Evolutionary conservation across 345 rosid genomes (phyloP), one percentile per base, ranked within the genome.

Genomic region (Kandelia obovata): DNA sequence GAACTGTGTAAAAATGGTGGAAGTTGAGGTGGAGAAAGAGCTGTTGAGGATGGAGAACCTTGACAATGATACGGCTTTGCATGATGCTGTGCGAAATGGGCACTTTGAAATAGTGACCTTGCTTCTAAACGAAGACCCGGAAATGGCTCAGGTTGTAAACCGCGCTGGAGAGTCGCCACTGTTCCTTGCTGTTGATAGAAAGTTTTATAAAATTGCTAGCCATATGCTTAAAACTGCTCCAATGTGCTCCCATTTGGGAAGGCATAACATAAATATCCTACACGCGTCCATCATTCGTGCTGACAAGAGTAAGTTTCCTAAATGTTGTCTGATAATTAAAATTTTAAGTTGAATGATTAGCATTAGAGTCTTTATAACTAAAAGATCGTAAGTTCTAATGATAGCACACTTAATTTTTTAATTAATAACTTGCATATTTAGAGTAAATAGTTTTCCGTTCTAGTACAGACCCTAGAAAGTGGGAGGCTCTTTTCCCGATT

Each of bases 111-210:
- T 65, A 15, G 74, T 58, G 31, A 26, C 20, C 5, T 65, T 77
- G 49, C 43, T 77, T 25, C 20, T 77, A 30, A 3, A 19, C 43
- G 77, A 53, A 65, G 77, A 73, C n/a, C 55, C 56, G 1, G 71
- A 52, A 37, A 13, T 77, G 31, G 1, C 71, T 13, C 25, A 2
- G 21, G 6, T 34, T 1, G 16, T 27, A 20, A 73, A 77, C 34
- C 43, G 35, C 8, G 67, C 15, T 28, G 77, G 68, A 35, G 74
- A 72, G 53, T 66, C 75, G 26, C 67, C 79, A 4, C 55, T 76
- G 1, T 76, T 71, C 59, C 30, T 71, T 56, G 75, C 77, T 31
- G 81, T 77, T 58, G 81, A 77, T 34, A 23, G 66, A 27, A 65
- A 32, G 5, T 34, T 37, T 27, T 26, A 51, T 21, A n/a, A 15